Evolutionary conservation across 305 asterid species (phyloP).

Genomic region (Solanum hybrid): DNA sequence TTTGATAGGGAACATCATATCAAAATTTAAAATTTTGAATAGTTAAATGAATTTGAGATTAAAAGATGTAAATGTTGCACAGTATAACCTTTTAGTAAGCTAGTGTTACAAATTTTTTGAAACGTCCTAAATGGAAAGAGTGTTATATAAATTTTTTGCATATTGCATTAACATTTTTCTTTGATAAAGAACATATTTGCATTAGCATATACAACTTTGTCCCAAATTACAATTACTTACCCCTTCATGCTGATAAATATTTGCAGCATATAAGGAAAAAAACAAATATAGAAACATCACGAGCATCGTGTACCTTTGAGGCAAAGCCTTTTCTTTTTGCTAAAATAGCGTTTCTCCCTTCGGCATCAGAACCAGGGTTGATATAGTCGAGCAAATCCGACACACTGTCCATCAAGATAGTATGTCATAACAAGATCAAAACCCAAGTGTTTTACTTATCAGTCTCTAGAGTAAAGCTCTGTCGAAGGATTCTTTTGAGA

Average conservation of each 20-base stretch:
- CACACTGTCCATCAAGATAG: neutral
- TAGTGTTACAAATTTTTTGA: neutral
- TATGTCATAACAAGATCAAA: neutral
- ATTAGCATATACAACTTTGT: neutral
- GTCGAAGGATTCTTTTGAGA: neutral
- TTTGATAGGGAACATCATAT: neutral
- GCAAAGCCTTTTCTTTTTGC: constrained; percentile 52
- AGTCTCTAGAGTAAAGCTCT: neutral
- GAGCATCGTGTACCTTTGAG: constrained; percentile 42
- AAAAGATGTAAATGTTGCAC: neutral
- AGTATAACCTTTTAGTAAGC: neutral
- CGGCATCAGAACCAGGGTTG: constrained; percentile 69
- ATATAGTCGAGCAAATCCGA: constrained; percentile 99
- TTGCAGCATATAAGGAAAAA: constrained; percentile 9
- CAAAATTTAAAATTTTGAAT: neutral
- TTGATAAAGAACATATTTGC: neutral
- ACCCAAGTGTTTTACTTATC: neutral
- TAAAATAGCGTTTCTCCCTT: constrained; percentile 48
- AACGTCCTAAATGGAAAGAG: neutral
- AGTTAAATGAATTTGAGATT: neutral
- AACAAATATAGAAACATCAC: neutral
- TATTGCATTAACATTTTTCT: neutral
- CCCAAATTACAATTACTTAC: neutral
- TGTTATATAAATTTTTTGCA: neutral
- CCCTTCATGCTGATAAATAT: neutral